Conservation (phyloP, 352 stramenopile species). For the Elongisporangium anandrum region DNA sequence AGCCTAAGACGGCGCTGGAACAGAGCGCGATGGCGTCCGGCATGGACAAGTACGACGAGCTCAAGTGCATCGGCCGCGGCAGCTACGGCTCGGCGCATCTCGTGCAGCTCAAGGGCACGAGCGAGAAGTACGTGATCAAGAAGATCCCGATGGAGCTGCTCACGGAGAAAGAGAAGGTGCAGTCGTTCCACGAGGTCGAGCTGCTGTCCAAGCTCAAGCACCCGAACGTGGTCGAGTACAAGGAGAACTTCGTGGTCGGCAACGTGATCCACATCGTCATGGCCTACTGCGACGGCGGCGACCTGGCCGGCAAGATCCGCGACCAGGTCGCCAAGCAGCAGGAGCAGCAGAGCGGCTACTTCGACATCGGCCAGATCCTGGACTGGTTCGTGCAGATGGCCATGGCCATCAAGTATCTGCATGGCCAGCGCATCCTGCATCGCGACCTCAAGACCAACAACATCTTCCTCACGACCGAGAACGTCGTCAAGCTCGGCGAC, state of each 20-base stretch:
- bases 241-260: conserved; percentile 82
- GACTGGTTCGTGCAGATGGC: conserved; percentile 94
- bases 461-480: conserved; percentile 82
- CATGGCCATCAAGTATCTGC: conserved; percentile 93
- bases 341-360: conserved; percentile 33
- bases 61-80: conserved; percentile 68
- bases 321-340: conserved; percentile 27
- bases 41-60: conserved; percentile 79
- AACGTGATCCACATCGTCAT: conserved; percentile 93
- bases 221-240: conserved; percentile 95
- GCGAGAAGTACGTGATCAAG: conserved; percentile 69
- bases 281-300: conserved; percentile 93
- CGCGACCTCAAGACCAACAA: conserved; percentile 95
- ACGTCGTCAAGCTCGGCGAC: conserved; percentile 91
- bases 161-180: conserved; percentile 68
- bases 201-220: conserved; percentile 89
- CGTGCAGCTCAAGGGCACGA: conserved; percentile 35
- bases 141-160: conserved; percentile 87
- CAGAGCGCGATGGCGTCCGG: not conserved
- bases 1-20: conserved; percentile 16
- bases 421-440: conserved; percentile 89
- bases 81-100: conserved; percentile 76
- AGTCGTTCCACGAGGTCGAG: conserved; percentile 84
- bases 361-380: conserved; percentile 58
- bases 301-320: conserved; percentile 66